Evolutionary conservation across 2,329 filamentous ascomycete species (phyloP).

Genomic region (Penicillium sp.): DNA sequence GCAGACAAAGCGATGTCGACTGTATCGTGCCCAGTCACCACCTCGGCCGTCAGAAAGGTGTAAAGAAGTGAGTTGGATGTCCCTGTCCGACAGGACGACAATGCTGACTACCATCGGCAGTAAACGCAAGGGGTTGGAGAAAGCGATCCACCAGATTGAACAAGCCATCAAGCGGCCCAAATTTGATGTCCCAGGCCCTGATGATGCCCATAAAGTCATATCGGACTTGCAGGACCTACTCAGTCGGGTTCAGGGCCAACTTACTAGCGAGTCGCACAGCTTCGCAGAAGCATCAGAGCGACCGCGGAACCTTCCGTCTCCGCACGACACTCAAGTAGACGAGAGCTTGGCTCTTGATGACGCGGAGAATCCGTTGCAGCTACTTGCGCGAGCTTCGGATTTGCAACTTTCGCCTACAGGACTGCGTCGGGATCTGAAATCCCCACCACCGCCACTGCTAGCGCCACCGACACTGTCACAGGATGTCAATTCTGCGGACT

Average conservation of each 20-base stretch:
- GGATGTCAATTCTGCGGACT: constrained; percentile 1
- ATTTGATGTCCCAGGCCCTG: constrained; percentile 43
- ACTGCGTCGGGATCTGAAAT: constrained; percentile 20
- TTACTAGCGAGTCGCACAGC: constrained; percentile 26
- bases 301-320: constrained; percentile 19
- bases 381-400: constrained; percentile 72
- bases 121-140: constrained; percentile 72
- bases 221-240: constrained; percentile 53
- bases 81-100: not conserved
- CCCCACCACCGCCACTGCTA: constrained; percentile 30
- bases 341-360: constrained; percentile 66
- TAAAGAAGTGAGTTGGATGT: constrained; percentile 64
- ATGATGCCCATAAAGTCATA: constrained; percentile 44
- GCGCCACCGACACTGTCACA: constrained; percentile 40
- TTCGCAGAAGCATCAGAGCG: constrained; percentile 33
- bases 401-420: constrained; percentile 55
- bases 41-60: constrained; percentile 70
- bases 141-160: constrained; percentile 72
- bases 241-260: constrained; percentile 47
- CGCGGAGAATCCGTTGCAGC: constrained; percentile 72
- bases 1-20: constrained; percentile 57
- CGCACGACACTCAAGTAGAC: constrained; percentile 34
- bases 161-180: constrained; percentile 63
- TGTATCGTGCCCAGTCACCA: constrained; percentile 73
- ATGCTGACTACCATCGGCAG: constrained; percentile 41